A percentile compares a stretch with the other conserved stretches of the same genome.
phyloP scores from a whole-genome alignment of 2,329 filamentous ascomycete genomes.

The Monilinia vaccinii-corymbosi region DNA sequence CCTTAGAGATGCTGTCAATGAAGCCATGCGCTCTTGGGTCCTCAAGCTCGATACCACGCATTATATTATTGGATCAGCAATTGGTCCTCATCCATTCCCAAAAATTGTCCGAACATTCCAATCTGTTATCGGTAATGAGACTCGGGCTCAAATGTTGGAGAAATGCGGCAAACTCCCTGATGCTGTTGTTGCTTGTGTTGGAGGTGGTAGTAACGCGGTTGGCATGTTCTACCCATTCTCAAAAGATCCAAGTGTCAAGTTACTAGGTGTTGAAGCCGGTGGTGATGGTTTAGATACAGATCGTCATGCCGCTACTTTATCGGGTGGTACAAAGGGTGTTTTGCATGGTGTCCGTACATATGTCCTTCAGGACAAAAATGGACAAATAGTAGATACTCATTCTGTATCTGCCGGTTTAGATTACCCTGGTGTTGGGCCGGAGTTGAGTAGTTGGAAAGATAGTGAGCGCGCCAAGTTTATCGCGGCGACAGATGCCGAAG shows the following conservation, averaged over 20 bases:
- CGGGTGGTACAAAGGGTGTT: conserved; percentile 81
- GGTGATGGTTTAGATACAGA: conserved; percentile 83
- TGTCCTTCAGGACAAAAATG: conserved; percentile 83
- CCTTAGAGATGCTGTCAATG: conserved; percentile 83
- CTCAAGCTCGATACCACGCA: conserved; percentile 87
- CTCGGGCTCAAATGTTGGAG: conserved; percentile 81
- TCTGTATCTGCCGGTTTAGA: conserved; percentile 94
- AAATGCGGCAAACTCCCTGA: conserved; percentile 85
- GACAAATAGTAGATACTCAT: conserved; percentile 91
- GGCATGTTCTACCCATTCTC: conserved; percentile 99
- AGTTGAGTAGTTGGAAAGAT: conserved; percentile 90
- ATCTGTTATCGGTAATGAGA: conserved; percentile 90
- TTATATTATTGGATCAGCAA: conserved; percentile 96
- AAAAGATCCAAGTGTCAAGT: conserved; percentile 73
- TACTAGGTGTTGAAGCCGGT: conserved; percentile 89
- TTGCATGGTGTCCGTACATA: conserved; percentile 95
- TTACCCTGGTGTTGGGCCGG: conserved; percentile 93
- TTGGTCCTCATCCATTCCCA: conserved; percentile 95
- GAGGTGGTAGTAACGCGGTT: conserved; percentile 86
- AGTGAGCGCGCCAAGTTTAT: conserved; percentile 77
- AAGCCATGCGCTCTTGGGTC: conserved; percentile 91
- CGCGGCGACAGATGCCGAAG: conserved; percentile 83
- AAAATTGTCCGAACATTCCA: conserved; percentile 97
- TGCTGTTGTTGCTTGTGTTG: conserved; percentile 92
- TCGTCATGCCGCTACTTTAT: conserved; percentile 80